Base-by-base conservation (phyloP, 306 rosid species). In the Pachyrhizus erosus region DNA sequence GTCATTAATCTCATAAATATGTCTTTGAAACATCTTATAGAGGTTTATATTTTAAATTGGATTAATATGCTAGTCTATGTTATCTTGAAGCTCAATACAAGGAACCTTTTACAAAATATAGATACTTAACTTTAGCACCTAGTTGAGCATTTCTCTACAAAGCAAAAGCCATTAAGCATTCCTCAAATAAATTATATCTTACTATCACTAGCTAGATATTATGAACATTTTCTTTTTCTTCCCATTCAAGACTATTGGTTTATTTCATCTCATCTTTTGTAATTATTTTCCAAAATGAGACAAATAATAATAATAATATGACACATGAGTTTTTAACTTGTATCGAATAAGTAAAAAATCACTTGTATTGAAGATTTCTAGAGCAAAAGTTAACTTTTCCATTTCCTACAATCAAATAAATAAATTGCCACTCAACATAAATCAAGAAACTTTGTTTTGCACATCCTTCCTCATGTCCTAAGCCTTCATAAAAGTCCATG, bases 241-340 rank as follows among this genome's bases (percentile, higher is more conserved):
- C 66, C 37, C 9, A 24, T 62, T 61, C n/a, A 61, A 27, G 14
- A 7, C 24, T 8, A 31, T n/a, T 33, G 24, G 45, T 65, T 14
- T 24, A 17, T 31, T 27, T 27, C 9, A 9, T 62, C 43, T 29
- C 70, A 14, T 29, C 23, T 62, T 62, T n/a, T n/a, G n/a, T 12
- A 6, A 29, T 31, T 13, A 15, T 65, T 65, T 18, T 65, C 15
- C 70, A 17, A 65, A 49, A 34, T 49, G 54, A n/a, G n/a, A 37
- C 24, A 24, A 66, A 83, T n/a, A 15, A 21, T 54, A 21, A 58
- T 4, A 58, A 58, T 24, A n/a, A n/a, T n/a, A n/a, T n/a, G 20
- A 37, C 26, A 54, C 61, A 75, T 76, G 9, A 85, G 31, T 3
- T 27, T 83, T 72, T 20, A 34, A 80, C 70, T 40, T 42, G 5